Evolutionary conservation across 2,329 filamentous ascomycete species (phyloP).

Genomic region (Pseudogymnoascus sp.): DNA sequence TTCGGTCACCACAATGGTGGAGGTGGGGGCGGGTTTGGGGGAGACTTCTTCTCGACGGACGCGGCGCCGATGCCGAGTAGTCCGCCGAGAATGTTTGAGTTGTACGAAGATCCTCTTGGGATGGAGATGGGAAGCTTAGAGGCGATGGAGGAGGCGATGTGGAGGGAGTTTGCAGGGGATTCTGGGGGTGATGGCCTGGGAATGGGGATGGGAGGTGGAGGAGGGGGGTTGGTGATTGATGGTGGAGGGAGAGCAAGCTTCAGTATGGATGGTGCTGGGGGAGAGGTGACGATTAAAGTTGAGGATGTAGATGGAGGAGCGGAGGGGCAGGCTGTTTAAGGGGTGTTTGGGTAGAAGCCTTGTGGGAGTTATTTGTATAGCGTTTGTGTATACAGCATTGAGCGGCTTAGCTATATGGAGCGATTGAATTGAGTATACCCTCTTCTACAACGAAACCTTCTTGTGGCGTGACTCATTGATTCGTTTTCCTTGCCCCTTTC

Average conservation of each 20-base stretch:
- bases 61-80: conserved; percentile 37
- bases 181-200: conserved; percentile 14
- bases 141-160: conserved; percentile 18
- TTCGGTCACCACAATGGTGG: conserved; percentile 22
- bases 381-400: background rate
- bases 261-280: background rate
- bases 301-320: background rate
- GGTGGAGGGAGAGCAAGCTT: background rate
- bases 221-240: conserved; percentile 11
- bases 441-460: background rate
- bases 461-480: background rate
- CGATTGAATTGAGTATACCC: conserved; percentile 2
- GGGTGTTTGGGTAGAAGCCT: background rate
- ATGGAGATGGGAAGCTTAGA: conserved; percentile 16
- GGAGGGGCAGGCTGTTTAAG: background rate
- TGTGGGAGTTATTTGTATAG: background rate
- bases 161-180: conserved; percentile 18
- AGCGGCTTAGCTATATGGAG: background rate
- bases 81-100: conserved; percentile 33
- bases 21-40: background rate
- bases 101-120: conserved; percentile 25
- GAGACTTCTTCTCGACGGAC: conserved; percentile 37
- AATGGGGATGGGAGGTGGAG: conserved; percentile 14
- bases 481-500: too few relatives aligned
- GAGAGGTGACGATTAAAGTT: conserved; percentile 1